phyloP scores from a whole-genome alignment of 768 basidiomycete species.

The Lentinula boryana region DNA sequence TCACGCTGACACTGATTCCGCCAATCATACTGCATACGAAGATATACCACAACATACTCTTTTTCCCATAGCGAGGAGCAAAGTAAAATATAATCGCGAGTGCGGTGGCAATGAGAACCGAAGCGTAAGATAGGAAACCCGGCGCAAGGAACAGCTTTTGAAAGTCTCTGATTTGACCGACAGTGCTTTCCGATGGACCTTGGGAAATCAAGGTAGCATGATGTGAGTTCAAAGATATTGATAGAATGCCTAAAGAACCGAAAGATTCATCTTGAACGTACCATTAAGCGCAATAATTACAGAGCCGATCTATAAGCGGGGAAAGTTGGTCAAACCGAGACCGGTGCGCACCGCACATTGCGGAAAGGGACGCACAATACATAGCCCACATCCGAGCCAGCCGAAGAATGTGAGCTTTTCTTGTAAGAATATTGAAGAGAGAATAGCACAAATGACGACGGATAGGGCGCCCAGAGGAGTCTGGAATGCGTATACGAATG shows the following conservation, averaged over 20 bases:
- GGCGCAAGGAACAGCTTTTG: constrained; percentile 75
- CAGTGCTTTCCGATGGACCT: constrained; percentile 67
- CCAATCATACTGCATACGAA: constrained; percentile 95
- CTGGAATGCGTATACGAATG: constrained; percentile 24
- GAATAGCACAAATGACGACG: constrained; percentile 90
- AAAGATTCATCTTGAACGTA: constrained; percentile 17
- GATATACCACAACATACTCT: constrained; percentile 95
- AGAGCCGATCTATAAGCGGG: constrained; percentile 58
- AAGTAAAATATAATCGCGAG: constrained; percentile 78
- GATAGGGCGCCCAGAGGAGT: constrained; percentile 95
- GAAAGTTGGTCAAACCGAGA: background rate
- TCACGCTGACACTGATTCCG: constrained; percentile 90
- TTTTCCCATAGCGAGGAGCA: constrained; percentile 83
- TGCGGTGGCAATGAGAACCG: constrained; percentile 57
- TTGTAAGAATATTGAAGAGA: constrained; percentile 90
- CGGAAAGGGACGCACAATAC: constrained; percentile 57
- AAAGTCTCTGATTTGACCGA: constrained; percentile 68
- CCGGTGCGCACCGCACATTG: background rate
- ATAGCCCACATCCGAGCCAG: constrained; percentile 90
- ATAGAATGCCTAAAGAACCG: no score
- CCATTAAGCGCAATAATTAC: constrained; percentile 90
- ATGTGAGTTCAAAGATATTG: no score
- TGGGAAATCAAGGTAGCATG: background rate
- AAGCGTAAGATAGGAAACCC: constrained; percentile 70
- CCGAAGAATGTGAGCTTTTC: constrained; percentile 94